A percentile compares a stretch with the other conserved stretches of the same genome.
These are phyloP conservation scores for Colletotrichum nymphaeae DNA, from an alignment of 2,329 filamentous ascomycete species.

Conservation along the genomic window DNA sequence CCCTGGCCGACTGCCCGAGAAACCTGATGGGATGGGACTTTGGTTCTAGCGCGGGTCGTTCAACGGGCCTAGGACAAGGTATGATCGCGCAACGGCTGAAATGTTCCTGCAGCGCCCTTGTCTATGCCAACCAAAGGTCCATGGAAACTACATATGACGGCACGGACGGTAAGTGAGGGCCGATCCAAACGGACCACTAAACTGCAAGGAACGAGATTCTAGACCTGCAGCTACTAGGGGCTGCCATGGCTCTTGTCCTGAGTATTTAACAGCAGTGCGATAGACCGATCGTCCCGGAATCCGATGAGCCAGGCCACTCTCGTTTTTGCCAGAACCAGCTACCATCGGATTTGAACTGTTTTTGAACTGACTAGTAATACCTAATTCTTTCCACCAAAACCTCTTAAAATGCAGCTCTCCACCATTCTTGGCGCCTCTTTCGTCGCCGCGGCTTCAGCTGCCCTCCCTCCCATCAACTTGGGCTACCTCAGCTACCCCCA, in stretches of 20 bases:
- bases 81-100: not conserved
- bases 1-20: not conserved
- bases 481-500: conserved; percentile 3
- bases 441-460: not conserved
- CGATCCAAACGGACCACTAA: not conserved
- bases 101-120: not conserved
- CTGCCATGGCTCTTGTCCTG: not conserved
- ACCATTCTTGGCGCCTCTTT: not conserved
- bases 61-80: not conserved
- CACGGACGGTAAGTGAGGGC: not conserved
- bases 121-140: not conserved
- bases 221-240: not conserved
- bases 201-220: not conserved
- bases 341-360: not conserved
- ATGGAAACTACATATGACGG: not conserved
- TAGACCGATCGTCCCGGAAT: not conserved
- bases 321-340: not conserved
- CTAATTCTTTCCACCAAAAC: not conserved
- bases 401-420: not conserved
- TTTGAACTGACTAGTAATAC: not conserved
- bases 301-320: not conserved
- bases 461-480: conserved; percentile 24
- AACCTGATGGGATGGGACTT: not conserved
- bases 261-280: not conserved
- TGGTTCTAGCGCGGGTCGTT: not conserved